Evolutionary conservation across 768 basidiomycete genomes (phyloP).

Genomic region (Phaeolepiota aurea): DNA sequence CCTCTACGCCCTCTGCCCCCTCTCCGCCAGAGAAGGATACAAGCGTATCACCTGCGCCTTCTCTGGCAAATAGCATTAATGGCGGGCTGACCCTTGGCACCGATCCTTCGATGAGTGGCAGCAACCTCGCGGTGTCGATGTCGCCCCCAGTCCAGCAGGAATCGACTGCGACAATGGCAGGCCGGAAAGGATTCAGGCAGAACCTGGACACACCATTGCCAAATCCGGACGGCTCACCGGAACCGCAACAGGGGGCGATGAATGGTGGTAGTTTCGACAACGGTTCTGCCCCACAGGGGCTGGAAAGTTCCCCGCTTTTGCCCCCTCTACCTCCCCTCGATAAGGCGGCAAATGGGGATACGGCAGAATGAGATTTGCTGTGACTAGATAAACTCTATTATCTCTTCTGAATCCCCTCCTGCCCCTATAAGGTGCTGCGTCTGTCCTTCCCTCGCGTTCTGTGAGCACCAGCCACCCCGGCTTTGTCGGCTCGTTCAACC

Average conservation of each 20-base stretch:
- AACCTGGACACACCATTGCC: not conserved
- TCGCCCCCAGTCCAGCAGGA: slow-evolving; percentile 10
- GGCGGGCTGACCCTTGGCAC: slow-evolving; percentile 4
- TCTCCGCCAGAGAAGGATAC: slow-evolving; percentile 6
- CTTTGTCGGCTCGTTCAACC: too few relatives aligned
- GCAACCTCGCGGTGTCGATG: slow-evolving; percentile 11
- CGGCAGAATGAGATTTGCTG: not conserved
- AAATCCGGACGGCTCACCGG: not conserved
- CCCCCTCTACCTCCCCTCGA: not conserved
- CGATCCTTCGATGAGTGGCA: slow-evolving; percentile 5
- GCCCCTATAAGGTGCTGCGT: too few relatives aligned
- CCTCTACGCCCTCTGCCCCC: slow-evolving; percentile 15
- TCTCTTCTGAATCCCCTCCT: too few relatives aligned
- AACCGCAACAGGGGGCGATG: not conserved
- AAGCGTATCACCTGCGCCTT: slow-evolving; percentile 8
- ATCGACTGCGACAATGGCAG: not conserved
- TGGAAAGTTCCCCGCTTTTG: not conserved
- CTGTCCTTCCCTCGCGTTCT: too few relatives aligned
- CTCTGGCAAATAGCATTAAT: slow-evolving; percentile 5
- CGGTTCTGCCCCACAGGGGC: not conserved
- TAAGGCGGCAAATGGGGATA: not conserved
- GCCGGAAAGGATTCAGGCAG: slow-evolving; percentile 5
- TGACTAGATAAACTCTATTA: too few relatives aligned
- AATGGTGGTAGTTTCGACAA: too few relatives aligned
- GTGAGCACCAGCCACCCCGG: too few relatives aligned